A percentile compares a stretch with the other conserved stretches of the same genome.
Evolutionary conservation across 345 rosid genomes (phyloP).

Genomic region (Barbarea vulgaris): DNA sequence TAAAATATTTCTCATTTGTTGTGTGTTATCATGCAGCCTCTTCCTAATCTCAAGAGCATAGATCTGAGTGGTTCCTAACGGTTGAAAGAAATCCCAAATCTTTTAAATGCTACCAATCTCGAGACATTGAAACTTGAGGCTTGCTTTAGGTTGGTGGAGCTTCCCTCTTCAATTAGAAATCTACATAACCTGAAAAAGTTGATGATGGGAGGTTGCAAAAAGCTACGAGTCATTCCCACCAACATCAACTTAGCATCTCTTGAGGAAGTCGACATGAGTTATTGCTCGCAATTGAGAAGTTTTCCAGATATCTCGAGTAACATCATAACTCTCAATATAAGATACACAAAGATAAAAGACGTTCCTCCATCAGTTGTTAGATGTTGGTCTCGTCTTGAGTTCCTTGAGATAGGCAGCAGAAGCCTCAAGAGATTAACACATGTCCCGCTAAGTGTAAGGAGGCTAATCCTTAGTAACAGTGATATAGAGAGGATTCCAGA

Average conservation of each 20-base stretch:
- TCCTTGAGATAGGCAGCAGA: background rate
- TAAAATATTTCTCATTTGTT: background rate
- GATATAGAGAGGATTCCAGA: constrained; percentile 18
- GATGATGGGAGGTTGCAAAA: background rate
- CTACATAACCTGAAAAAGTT: too few species aligned
- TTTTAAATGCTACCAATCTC: background rate
- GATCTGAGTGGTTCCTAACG: background rate
- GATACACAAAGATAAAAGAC: background rate
- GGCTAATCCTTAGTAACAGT: background rate
- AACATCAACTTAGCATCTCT: background rate
- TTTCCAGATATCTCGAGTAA: constrained; percentile 4
- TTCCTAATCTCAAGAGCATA: constrained; percentile 32
- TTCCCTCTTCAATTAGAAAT: background rate
- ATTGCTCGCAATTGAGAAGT: too few species aligned
- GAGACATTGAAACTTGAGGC: background rate
- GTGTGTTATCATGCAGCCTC: constrained; percentile 16
- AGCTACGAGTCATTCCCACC: background rate
- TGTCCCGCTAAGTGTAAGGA: background rate
- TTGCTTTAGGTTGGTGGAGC: constrained; percentile 13
- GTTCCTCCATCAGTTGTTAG: constrained; percentile 14
- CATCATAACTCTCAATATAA: background rate
- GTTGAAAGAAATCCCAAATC: constrained; percentile 30
- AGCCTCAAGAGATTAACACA: too few species aligned
- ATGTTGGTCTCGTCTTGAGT: background rate
- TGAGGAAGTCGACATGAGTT: too few species aligned